Evolutionary conservation across 2,329 filamentous ascomycete genomes (phyloP), one percentile per base, ranked within the genome.

Genomic region (Pleoardoris graminearum): DNA sequence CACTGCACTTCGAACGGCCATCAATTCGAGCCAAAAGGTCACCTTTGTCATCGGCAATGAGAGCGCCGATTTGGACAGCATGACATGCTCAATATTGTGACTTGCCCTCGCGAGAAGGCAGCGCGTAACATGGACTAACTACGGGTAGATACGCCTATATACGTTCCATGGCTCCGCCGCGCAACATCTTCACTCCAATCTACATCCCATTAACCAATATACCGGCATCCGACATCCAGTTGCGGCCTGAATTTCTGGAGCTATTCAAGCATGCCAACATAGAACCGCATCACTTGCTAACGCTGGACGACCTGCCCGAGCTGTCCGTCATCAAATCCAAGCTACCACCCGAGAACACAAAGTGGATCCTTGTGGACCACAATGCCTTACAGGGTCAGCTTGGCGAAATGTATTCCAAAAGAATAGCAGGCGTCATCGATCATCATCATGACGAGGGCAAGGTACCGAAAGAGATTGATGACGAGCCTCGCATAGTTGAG

Each of bases 321-420:
- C 70, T 83, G 12, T 78, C 76, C 3, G 78, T 80, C n/a, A 75
- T 83, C 0, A 77, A 78, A 1, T 49, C 62, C 25, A 59, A 63
- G 49, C 67, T 88, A 10, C 62, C 70, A 0, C 77, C 83, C 0
- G 77, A 81, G 22, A 80, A 84, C 41, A 87, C 87, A 1, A 77
- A 76, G 44, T 91, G 88, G 88, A 74, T 90, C 16, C 77, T 94
- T 1, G 88, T 94, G 3, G 90, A 94, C 73, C 90, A 94, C 77
- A 94, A 94, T 67, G 80, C 78, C 0, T 76, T 90, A 42, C 86
- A 87, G 5, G 88, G 88, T 0, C 63, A 73, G 12, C 75, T 93
- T 14, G 82, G 79, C 14, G 72, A 69, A 32, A 71, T 77, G 14
- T 89, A 84, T 64, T 73, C 75, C 0, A 55, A 66, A 3, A 75